These are phyloP conservation scores for Lachnellula cervina DNA, from an alignment of 2,329 filamentous ascomycete species.

Conservation along the genomic window DNA sequence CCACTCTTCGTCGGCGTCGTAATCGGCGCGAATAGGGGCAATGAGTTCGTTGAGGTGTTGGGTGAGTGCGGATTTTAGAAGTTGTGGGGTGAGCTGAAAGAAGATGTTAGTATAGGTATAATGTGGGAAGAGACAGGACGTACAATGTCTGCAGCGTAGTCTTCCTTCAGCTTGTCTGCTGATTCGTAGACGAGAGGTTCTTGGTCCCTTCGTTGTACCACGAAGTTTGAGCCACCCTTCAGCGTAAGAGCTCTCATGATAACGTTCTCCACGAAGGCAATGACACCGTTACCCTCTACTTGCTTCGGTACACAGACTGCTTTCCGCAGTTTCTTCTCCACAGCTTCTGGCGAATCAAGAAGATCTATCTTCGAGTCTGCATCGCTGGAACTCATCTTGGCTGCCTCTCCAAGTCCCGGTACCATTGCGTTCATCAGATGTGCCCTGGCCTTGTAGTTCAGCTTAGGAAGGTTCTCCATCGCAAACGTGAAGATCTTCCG, in stretches of 20 bases:
- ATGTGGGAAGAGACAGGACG: conserved; percentile 27
- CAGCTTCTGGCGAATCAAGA: conserved; percentile 69
- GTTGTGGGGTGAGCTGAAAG: conserved; percentile 69
- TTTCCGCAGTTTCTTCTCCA: conserved; percentile 82
- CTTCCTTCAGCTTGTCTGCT: conserved; percentile 69
- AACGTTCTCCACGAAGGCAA: conserved; percentile 83
- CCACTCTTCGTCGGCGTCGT: conserved; percentile 69
- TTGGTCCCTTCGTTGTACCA: conserved; percentile 61
- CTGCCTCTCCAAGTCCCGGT: conserved; percentile 70
- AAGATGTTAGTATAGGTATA: conserved; percentile 13
- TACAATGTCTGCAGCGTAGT: conserved; percentile 76
- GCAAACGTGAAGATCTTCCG: conserved; percentile 85
- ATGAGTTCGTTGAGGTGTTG: conserved; percentile 69
- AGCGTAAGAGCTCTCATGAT: conserved; percentile 73
- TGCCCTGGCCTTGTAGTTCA: conserved; percentile 72
- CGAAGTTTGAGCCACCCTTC: conserved; percentile 54
- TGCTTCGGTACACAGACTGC: conserved; percentile 72
- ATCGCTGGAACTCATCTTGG: conserved; percentile 81
- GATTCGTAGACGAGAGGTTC: conserved; percentile 77
- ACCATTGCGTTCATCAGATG: conserved; percentile 86
- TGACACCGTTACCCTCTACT: conserved; percentile 78
- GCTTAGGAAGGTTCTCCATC: conserved; percentile 75
- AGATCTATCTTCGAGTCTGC: conserved; percentile 86
- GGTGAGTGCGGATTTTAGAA: conserved; percentile 79
- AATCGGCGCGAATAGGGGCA: conserved; percentile 71